Evolutionary conservation across 106 monocot genomes (phyloP).

Genomic region (Acorus calamus): DNA sequence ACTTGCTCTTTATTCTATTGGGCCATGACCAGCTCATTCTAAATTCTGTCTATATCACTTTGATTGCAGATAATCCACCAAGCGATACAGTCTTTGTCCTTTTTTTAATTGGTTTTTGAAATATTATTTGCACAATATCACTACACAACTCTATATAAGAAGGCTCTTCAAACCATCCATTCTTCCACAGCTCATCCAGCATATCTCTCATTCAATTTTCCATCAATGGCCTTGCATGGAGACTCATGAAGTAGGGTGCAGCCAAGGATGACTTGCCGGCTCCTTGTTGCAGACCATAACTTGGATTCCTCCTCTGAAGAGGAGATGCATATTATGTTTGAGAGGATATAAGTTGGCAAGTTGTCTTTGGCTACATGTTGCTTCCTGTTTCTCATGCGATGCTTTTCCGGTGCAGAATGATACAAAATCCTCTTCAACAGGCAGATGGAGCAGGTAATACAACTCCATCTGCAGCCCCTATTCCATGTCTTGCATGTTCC

Average conservation of each 20-base stretch:
- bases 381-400: constrained; percentile 52
- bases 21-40: constrained; percentile 25
- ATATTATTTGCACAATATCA: no score
- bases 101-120: background rate
- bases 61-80: constrained; percentile 10
- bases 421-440: no score
- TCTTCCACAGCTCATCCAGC: no score
- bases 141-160: no score
- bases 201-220: background rate
- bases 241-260: constrained; percentile 43
- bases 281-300: background rate
- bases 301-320: background rate
- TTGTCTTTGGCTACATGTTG: constrained; percentile 66
- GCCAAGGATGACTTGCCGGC: constrained; percentile 90
- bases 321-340: background rate
- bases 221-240: constrained; percentile 47
- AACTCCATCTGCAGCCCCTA: no score
- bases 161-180: no score
- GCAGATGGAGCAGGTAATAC: no score
- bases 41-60: constrained; percentile 17
- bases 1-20: constrained; percentile 19
- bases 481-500: no score
- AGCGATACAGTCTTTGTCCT: background rate
- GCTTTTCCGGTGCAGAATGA: constrained; percentile 1
- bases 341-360: constrained; percentile 40